Base-by-base conservation (phyloP, 768 basidiomycete species). In the Suillus alpinus region DNA sequence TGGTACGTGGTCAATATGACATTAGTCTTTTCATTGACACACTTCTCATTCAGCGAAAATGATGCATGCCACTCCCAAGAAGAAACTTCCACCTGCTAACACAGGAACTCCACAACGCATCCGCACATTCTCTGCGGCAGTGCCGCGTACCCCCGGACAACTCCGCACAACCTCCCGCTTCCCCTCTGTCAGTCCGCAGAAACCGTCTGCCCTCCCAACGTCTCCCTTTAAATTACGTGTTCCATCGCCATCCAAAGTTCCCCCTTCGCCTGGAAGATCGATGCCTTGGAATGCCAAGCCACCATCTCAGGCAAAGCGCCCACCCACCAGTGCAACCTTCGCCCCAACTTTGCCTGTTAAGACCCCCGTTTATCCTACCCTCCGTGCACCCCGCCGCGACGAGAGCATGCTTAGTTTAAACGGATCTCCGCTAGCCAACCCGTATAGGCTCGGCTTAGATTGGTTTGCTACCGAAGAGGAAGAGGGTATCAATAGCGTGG, bases 321-420 rank as follows among this genome's bases (percentile, higher is more conserved):
- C 68, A 13, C 91, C 91, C 1, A 87, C 89, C 26, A 80, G 78
- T 26, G 78, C 85, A 26, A 84, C 79, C 9, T 95, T 95, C 75
- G 90, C 91, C 56, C 92, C 91, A 0, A 72, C 79, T 6, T 81
- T 82, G 18, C 76, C 75, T 23, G 71, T 74, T 46, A 73, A 77
- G 58, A 75, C 73, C 8, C 77, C 76, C 63, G 74, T 64, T 59
- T 83, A 68, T 63, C 75, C 81, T 18, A 70, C 80, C 4, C 77
- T 87, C 51, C 86, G 91, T 29, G 78, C 87, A 69, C 88, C 90
- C 12, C 83, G 88, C 44, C 83, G 80, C 64, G 85, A 91, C 67
- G 92, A 94, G 72, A 85, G 80, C 67, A 84, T 93, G 83, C 79
- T 93, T 55, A 91, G 91, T 67, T 73, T 89, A 20, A 94, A 94